Evolutionary conservation across 163 green algal genomes (phyloP), one percentile per base, ranked within the genome.

Genomic region (Volvox carteri): DNA sequence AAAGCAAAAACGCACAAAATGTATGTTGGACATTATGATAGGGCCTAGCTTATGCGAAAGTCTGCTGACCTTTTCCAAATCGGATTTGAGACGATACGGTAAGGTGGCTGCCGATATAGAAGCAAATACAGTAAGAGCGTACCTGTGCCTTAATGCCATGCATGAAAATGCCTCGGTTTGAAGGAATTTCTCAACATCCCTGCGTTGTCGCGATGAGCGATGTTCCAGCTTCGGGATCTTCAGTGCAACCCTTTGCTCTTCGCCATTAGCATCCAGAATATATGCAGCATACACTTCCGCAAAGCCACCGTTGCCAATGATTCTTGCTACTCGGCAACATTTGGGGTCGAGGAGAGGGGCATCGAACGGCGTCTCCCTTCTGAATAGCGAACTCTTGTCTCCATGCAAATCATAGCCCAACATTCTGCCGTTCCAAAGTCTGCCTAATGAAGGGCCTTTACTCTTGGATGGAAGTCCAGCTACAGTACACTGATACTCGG

Each of bases 231-330:
- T 81, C 28, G 44, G n/a, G 7, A 81, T 3, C 46, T 81, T 81
- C 8, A 81, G n/a, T 12, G 74, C 74, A 4, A 28, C 46, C 44
- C 18, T 77, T 16, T n/a, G 12, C 68, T 77, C 68, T 50, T 33
- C 68, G 68, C 68, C 68, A 50, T 8, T 33, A 2, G 8, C 21
- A 8, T 35, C 11, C 4, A 18, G 44, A 1, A n/a, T 41, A n/a
- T 3, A 14, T 4, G n/a, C 74, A 2, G 74, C 46, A 41, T 58
- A 81, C 8, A 81, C 74, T 5, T 81, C 28, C 2, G 74, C 74
- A 67, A 81, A 81, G 4, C 74, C 74, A 11, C 74, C 74, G 9
- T 30, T 65, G 2, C 74, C 74, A n/a, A 81, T 44, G 14, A 25
- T n/a, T n/a, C 16, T 65, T 6, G 9, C 16, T 2, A 81, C 46